Evolutionary conservation across 2,329 filamentous ascomycete species (phyloP).

Genomic region (Thelonectria blattea): DNA sequence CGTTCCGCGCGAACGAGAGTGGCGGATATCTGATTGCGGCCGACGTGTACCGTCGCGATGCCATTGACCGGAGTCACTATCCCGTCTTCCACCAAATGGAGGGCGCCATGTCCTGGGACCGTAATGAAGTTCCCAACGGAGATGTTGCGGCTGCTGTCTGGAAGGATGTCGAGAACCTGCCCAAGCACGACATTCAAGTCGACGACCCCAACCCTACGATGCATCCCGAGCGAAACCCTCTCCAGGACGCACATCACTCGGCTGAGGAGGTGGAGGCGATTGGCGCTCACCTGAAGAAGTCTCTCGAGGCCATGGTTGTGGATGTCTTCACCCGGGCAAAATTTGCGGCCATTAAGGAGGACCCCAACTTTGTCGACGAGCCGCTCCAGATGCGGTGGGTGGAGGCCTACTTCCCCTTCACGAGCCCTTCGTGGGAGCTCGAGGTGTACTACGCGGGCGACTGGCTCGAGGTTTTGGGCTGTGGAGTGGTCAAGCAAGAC

Average conservation of each 20-base stretch:
- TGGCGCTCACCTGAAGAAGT: constrained; percentile 83
- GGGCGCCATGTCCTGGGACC: constrained; percentile 88
- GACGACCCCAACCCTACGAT: constrained; percentile 83
- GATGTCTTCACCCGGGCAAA: constrained; percentile 85
- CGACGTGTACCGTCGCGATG: constrained; percentile 94
- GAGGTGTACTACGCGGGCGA: constrained; percentile 94
- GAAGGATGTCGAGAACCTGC: constrained; percentile 73
- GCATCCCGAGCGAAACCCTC: constrained; percentile 79
- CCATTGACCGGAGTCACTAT: constrained; percentile 93
- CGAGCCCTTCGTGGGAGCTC: constrained; percentile 92
- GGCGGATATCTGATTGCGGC: constrained; percentile 89
- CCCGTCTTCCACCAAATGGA: constrained; percentile 99
- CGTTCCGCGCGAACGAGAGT: constrained; percentile 74
- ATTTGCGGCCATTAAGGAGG: constrained; percentile 62
- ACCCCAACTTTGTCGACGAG: constrained; percentile 62
- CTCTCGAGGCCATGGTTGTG: constrained; percentile 86
- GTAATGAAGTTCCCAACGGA: constrained; percentile 61
- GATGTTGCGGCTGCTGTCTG: constrained; percentile 70
- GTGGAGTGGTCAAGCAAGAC: constrained; percentile 84
- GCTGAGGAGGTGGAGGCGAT: constrained; percentile 82
- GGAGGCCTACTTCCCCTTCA: constrained; percentile 97
- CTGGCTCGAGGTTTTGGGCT: constrained; percentile 97
- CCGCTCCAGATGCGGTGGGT: constrained; percentile 91
- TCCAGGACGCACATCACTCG: constrained; percentile 75
- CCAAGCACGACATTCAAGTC: constrained; percentile 75